Evolutionary conservation across 148 eudicot genomes (phyloP), one percentile per base, ranked within the genome.

Genomic region (Arctostaphylos glauca): DNA sequence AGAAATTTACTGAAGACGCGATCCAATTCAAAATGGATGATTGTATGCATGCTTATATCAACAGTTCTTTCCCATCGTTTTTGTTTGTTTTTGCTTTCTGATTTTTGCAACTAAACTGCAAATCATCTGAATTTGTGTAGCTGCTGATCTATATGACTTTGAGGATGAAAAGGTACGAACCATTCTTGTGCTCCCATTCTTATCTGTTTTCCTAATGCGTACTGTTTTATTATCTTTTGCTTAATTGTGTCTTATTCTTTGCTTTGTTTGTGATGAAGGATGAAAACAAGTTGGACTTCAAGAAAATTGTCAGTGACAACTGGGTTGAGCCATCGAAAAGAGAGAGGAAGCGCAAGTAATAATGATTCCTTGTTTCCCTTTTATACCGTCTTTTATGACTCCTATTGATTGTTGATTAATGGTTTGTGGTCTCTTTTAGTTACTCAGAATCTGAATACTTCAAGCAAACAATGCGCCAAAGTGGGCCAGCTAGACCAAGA

Each of bases 401-500:
- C 15, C 25, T 25, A 64, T 8, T 41, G 70, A 3, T 12, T 9
- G 14, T 23, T 64, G 70, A 64, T 64, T 64, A 58, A 23, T 64
- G 23, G 10, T 64, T 64, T 64, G 41, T 64, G 68, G 70, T 64
- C 70, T 64, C 41, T 64, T 64, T 23, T 75, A 96, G 99, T 85
- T 96, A 96, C 87, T 96, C 99, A 5, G 99, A 96, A 87, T 90
- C 97, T 21, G 99, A 96, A 81, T 96, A 96, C 86, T 96, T 94
- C 80, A 96, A 96, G 94, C 99, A 96, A 89, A 96, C 99, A 58
- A 88, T 96, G 97, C 98, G 99, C 75, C 98, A 94, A 87, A 91
- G 96, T 94, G 99, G 99, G 81, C 98, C 98, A 18, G 90, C 96
- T 44, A 91, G 86, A 86, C 96, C 94, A 0, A 97, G 88, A 84